Evolutionary conservation across 768 basidiomycete species (phyloP).

Genomic region (Tephrocybe sp.): DNA sequence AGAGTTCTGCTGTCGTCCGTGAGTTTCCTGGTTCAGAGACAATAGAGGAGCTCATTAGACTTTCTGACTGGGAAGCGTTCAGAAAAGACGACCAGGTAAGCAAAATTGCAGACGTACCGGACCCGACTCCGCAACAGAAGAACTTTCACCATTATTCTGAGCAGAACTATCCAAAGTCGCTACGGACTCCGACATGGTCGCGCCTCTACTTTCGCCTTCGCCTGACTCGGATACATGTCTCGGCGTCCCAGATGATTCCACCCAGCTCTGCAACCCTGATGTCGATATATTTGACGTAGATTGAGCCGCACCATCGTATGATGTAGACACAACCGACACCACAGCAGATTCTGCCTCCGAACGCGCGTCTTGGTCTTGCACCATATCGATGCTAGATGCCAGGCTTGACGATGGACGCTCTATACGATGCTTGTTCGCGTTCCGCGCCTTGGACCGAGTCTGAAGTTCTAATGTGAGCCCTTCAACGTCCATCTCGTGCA

Average conservation of each 20-base stretch:
- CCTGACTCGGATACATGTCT: slow-evolving; percentile 13
- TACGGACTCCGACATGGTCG: slow-evolving; percentile 40
- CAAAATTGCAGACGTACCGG: slow-evolving; percentile 10
- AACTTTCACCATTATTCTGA: slow-evolving; percentile 25
- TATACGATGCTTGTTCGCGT: slow-evolving; percentile 7
- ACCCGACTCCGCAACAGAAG: slow-evolving; percentile 18
- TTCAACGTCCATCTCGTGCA: slow-evolving; percentile 80
- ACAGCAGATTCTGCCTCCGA: slow-evolving; percentile 46
- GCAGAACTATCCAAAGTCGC: slow-evolving; percentile 28
- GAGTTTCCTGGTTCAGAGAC: slow-evolving; percentile 32
- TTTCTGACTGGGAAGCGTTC: slow-evolving; percentile 29
- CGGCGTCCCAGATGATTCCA: slow-evolving; percentile 22
- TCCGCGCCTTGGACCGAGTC: slow-evolving; percentile 31
- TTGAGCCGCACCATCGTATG: slow-evolving; percentile 1
- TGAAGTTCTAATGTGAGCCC: slow-evolving; percentile 56
- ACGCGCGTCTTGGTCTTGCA: slow-evolving; percentile 34
- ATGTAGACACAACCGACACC: slow-evolving; percentile 33
- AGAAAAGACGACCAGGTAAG: neutral
- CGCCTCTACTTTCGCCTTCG: slow-evolving; percentile 18
- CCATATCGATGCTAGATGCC: slow-evolving; percentile 35
- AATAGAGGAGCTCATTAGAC: slow-evolving; percentile 30
- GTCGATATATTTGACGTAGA: slow-evolving; percentile 19
- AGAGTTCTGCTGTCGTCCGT: slow-evolving; percentile 77
- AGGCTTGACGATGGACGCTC: slow-evolving; percentile 27
- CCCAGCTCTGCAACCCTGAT: slow-evolving; percentile 39